A percentile compares a stretch with the other conserved stretches of the same genome.
phyloP scores from a whole-genome alignment of 805 yeast species.

The Candida sithepensis region DNA sequence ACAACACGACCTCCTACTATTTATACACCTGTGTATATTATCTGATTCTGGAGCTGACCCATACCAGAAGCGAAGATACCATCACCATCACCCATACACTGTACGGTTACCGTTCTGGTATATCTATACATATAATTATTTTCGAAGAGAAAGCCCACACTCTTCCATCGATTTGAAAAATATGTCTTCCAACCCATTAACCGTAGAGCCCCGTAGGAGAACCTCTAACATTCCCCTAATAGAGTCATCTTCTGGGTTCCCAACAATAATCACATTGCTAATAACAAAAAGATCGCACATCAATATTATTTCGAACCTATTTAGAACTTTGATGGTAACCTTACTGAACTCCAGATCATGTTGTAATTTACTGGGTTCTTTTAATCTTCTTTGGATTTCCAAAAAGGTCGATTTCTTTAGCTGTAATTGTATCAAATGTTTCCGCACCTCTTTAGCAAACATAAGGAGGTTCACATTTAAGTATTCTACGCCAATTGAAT shows the following conservation, averaged over 20 bases:
- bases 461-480: constrained; percentile 22
- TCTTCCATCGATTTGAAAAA: constrained; percentile 14
- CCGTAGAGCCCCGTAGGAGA: constrained; percentile 13
- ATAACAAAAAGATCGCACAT: constrained; percentile 20
- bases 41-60: too few species aligned
- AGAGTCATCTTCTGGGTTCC: constrained; percentile 3
- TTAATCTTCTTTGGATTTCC: constrained; percentile 11
- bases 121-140: not conserved
- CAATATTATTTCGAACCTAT: constrained; percentile 19
- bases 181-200: constrained; percentile 12
- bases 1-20: too few species aligned
- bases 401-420: constrained; percentile 15
- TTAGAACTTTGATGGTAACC: constrained; percentile 19
- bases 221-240: constrained; percentile 16
- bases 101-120: too few species aligned
- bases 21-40: too few species aligned
- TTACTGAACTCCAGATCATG: constrained; percentile 28
- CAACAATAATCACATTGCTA: constrained; percentile 16
- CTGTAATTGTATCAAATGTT: constrained; percentile 24
- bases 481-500: constrained; percentile 20
- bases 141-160: constrained; percentile 7
- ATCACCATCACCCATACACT: not conserved
- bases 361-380: constrained; percentile 13
- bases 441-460: constrained; percentile 26
- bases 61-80: too few species aligned